Conservation (phyloP, 805 yeast species). For the Wickerhamiella allomyrinae region DNA sequence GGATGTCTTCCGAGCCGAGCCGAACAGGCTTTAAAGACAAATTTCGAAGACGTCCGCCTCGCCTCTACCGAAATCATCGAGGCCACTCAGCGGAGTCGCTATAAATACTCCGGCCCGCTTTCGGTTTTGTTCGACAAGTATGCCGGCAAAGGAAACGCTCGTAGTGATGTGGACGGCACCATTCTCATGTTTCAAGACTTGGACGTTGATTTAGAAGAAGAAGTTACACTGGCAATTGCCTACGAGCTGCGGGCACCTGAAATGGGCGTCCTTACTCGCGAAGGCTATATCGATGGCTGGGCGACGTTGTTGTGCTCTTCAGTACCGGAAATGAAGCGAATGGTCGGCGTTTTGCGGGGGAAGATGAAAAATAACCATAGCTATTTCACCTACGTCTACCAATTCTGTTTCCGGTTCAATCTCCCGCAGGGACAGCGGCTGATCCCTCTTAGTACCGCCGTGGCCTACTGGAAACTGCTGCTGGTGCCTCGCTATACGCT, state of each 20-base stretch:
- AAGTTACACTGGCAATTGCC: conserved; percentile 54
- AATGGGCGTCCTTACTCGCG: conserved; percentile 44
- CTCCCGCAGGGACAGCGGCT: conserved; percentile 45
- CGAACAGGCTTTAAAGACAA: background rate
- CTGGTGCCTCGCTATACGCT: conserved; percentile 29
- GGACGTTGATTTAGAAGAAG: conserved; percentile 60
- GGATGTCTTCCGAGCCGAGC: background rate
- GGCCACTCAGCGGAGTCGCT: no score
- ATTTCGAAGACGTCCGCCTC: background rate
- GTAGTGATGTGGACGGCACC: conserved; percentile 76
- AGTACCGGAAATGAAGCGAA: conserved; percentile 34
- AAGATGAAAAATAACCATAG: conserved; percentile 26
- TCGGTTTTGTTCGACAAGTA: background rate
- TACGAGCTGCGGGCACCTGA: conserved; percentile 51
- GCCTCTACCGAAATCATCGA: no score
- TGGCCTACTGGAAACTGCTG: conserved; percentile 65
- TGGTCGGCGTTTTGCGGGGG: conserved; percentile 24
- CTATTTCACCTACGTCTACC: conserved; percentile 47
- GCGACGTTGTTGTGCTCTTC: conserved; percentile 23
- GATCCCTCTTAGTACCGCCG: conserved; percentile 45
- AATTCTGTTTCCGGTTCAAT: conserved; percentile 53
- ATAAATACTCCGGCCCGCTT: no score
- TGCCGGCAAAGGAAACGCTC: background rate
- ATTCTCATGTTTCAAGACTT: conserved; percentile 51
- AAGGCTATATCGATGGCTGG: conserved; percentile 49